A percentile compares a stretch with the other conserved stretches of the same genome.
phyloP scores from a whole-genome alignment of 129 eudicot species.

The Saussurea involucrata region DNA sequence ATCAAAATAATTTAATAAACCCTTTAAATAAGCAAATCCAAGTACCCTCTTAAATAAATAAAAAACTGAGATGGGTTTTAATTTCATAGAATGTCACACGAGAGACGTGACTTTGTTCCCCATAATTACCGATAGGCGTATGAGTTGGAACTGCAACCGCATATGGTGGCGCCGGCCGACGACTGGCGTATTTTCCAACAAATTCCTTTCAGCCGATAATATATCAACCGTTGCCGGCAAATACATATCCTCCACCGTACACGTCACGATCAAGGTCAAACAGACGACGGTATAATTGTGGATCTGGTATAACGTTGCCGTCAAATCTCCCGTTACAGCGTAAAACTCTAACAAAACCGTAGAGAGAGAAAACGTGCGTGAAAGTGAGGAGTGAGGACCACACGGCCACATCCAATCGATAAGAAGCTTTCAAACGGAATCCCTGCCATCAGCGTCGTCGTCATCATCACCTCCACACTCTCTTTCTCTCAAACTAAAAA shows the following conservation, averaged over 20 bases:
- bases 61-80: no score
- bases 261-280: not conserved
- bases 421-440: conserved; percentile 34
- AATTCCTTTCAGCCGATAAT: not conserved
- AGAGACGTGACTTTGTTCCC: no score
- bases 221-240: not conserved
- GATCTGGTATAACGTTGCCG: conserved; percentile 42
- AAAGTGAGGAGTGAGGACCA: conserved; percentile 39
- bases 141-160: not conserved
- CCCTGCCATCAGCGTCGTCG: conserved; percentile 29
- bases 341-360: not conserved
- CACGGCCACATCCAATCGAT: conserved; percentile 21
- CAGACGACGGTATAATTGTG: not conserved
- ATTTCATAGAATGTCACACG: no score
- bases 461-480: conserved; percentile 29
- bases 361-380: conserved; percentile 3
- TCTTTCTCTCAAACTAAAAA: conserved; percentile 22
- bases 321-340: conserved; percentile 15
- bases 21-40: no score
- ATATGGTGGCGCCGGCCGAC: not conserved
- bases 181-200: not conserved
- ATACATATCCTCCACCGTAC: not conserved
- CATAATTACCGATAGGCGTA: not conserved
- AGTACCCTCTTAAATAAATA: no score
- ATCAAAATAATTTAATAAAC: no score